A percentile compares a stretch with the other conserved stretches of the same genome.
phyloP scores from a whole-genome alignment of 2,329 filamentous ascomycete species.

The Aspergillus sergii region DNA sequence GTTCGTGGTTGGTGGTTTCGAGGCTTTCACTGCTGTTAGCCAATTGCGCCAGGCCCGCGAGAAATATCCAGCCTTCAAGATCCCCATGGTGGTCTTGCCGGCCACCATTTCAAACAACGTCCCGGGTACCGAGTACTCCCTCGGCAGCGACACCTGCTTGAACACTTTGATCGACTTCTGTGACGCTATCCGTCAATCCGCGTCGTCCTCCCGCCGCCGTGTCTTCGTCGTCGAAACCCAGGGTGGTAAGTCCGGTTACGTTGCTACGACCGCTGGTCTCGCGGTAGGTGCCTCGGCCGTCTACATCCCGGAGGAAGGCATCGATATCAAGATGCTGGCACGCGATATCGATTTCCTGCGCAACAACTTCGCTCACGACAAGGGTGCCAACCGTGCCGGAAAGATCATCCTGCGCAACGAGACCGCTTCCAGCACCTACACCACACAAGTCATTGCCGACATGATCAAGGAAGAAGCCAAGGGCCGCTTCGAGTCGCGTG shows the following conservation, averaged over 20 bases:
- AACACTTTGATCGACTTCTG: constrained; percentile 94
- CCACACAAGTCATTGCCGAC: constrained; percentile 87
- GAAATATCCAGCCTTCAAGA: constrained; percentile 81
- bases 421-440: constrained; percentile 87
- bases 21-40: constrained; percentile 88
- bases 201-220: constrained; percentile 84
- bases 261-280: constrained; percentile 84
- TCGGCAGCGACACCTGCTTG: constrained; percentile 92
- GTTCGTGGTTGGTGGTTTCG: constrained; percentile 90
- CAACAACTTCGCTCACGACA: constrained; percentile 80
- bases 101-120: constrained; percentile 99
- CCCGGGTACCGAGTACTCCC: constrained; percentile 92
- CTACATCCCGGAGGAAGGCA: constrained; percentile 95
- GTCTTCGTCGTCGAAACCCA: constrained; percentile 98
- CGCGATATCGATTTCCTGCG: constrained; percentile 88
- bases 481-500: constrained; percentile 87
- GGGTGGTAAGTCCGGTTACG: constrained; percentile 59
- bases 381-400: constrained; percentile 84
- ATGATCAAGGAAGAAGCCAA: constrained; percentile 94
- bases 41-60: constrained; percentile 80
- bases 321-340: constrained; percentile 89
- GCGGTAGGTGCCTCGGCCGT: constrained; percentile 86
- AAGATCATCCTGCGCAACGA: constrained; percentile 97
- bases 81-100: constrained; percentile 85
- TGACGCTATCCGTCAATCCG: constrained; percentile 95